Conservation (phyloP, 495 filamentous ascomycete species). For the Xylaria castorea region DNA sequence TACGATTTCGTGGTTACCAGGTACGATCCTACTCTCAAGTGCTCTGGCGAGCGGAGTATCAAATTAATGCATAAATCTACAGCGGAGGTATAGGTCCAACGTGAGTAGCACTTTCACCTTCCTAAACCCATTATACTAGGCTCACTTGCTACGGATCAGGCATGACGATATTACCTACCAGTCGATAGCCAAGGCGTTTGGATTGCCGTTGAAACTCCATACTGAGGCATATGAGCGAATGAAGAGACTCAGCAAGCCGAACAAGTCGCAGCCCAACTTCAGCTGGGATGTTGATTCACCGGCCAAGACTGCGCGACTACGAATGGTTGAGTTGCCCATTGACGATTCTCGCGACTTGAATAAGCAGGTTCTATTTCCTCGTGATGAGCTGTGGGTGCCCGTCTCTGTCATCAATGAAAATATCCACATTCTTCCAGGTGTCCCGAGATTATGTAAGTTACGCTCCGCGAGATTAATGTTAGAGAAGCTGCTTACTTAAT, state of each 20-base stretch:
- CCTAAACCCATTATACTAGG: background rate
- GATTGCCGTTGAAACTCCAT: slow-evolving; percentile 76
- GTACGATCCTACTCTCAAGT: slow-evolving; percentile 33
- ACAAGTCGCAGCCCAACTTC: slow-evolving; percentile 75
- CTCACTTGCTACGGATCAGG: slow-evolving; percentile 52
- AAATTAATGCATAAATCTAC: slow-evolving; percentile 22
- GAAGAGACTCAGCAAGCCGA: slow-evolving; percentile 77
- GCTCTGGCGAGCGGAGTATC: background rate
- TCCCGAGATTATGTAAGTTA: slow-evolving; percentile 73
- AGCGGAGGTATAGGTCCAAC: slow-evolving; percentile 95
- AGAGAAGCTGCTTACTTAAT: slow-evolving; percentile 20
- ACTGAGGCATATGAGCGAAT: slow-evolving; percentile 76
- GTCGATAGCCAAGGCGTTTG: slow-evolving; percentile 90
- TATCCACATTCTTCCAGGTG: slow-evolving; percentile 89
- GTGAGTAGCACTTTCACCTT: slow-evolving; percentile 48
- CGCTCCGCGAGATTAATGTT: background rate
- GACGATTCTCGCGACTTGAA: slow-evolving; percentile 66
- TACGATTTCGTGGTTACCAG: slow-evolving; percentile 94
- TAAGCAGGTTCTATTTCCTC: slow-evolving; percentile 76
- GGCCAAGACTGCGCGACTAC: slow-evolving; percentile 75
- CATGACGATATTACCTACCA: slow-evolving; percentile 98
- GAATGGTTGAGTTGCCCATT: slow-evolving; percentile 87
- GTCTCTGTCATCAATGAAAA: slow-evolving; percentile 88
- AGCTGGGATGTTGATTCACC: slow-evolving; percentile 85
- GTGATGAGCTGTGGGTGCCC: slow-evolving; percentile 89